Evolutionary conservation across 176 grass and related monocot genomes (phyloP).

Genomic region (Lolium rigidum): DNA sequence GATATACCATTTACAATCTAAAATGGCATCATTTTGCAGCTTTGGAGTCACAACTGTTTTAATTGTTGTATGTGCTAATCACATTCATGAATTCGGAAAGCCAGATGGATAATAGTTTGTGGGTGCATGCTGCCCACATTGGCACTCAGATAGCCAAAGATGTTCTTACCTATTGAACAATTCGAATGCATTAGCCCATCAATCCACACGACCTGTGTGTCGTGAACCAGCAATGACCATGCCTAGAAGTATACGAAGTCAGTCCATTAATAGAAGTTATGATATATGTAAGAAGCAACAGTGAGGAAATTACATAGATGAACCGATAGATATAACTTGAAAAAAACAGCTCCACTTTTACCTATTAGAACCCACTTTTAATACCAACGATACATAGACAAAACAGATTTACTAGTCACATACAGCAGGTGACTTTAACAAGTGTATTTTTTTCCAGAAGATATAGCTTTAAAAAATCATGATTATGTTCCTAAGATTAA

Average conservation of each 20-base stretch:
- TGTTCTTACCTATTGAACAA: not conserved
- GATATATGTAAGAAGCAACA: not conserved
- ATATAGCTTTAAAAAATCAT: not conserved
- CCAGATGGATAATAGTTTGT: not conserved
- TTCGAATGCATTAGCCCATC: not conserved
- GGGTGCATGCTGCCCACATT: not conserved
- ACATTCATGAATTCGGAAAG: not conserved
- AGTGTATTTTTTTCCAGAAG: not conserved
- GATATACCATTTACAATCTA: too few species aligned
- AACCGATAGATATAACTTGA: not conserved
- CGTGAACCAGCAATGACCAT: not conserved
- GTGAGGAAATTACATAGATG: not conserved
- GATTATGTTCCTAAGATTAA: not conserved
- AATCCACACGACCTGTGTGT: not conserved
- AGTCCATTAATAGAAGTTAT: not conserved
- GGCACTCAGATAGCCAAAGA: not conserved
- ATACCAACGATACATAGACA: not conserved
- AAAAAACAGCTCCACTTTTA: not conserved
- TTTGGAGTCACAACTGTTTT: not conserved
- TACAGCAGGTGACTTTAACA: not conserved
- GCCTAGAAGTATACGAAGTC: not conserved
- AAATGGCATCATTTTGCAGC: too few species aligned
- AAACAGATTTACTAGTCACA: not conserved
- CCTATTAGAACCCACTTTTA: not conserved
- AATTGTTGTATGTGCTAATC: too few species aligned